Evolutionary conservation across 108 stramenopile species (phyloP).

Genomic region (Mayamaea pseudoterrestris): DNA sequence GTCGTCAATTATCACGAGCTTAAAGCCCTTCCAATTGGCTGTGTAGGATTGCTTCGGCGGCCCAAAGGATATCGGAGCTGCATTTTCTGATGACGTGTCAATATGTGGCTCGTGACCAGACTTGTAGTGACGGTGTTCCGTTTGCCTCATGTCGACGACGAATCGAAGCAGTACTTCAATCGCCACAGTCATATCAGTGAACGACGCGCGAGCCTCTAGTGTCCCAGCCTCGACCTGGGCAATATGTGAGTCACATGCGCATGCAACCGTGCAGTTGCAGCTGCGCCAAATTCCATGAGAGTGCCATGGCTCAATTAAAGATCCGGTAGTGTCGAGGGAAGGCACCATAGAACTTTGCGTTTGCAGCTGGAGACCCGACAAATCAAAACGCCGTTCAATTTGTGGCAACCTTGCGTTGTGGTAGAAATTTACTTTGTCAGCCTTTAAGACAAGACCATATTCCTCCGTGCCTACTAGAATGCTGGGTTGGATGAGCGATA

Average conservation of each 20-base stretch:
- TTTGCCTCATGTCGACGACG: neutral
- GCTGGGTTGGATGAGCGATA: too few species aligned
- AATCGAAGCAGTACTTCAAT: slow-evolving; percentile 33
- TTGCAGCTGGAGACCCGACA: too few species aligned
- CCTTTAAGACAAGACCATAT: too few species aligned
- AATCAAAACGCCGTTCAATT: too few species aligned
- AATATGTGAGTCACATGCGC: slow-evolving; percentile 10
- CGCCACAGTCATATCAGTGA: slow-evolving; percentile 45
- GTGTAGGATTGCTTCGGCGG: slow-evolving; percentile 5
- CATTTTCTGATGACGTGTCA: neutral
- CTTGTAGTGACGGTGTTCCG: too few species aligned
- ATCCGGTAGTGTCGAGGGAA: too few species aligned
- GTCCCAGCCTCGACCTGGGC: slow-evolving; percentile 24
- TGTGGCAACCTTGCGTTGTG: too few species aligned
- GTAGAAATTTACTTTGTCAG: too few species aligned
- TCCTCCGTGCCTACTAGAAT: too few species aligned
- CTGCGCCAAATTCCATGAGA: slow-evolving; percentile 6
- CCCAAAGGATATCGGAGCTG: too few species aligned
- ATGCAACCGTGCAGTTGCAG: slow-evolving; percentile 4
- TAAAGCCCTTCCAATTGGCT: slow-evolving; percentile 31
- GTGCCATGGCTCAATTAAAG: slow-evolving; percentile 37
- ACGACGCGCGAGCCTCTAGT: slow-evolving; percentile 38
- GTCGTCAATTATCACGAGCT: slow-evolving; percentile 45
- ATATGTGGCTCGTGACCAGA: too few species aligned
- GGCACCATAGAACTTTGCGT: too few species aligned